phyloP scores from a whole-genome alignment of 2,329 filamentous ascomycete species.

The Ceratocystis huliohia region DNA sequence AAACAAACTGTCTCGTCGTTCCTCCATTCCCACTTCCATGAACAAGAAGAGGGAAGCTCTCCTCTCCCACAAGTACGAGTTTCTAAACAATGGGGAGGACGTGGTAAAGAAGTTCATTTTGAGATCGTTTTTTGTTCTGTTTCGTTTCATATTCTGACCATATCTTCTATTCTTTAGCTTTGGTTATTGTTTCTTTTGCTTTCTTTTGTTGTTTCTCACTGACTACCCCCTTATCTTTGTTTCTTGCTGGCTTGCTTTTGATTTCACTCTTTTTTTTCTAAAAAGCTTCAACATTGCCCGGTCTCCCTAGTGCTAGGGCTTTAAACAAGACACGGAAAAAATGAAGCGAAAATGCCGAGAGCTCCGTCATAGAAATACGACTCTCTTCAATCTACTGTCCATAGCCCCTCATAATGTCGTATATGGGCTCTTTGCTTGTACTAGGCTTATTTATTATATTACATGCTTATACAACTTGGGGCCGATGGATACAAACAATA shows the following conservation, averaged over 20 bases:
- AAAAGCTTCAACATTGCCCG: conserved; percentile 7
- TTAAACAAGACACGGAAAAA: conserved; percentile 26
- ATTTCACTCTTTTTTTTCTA: no score
- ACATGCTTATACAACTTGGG: neutral
- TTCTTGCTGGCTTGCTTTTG: conserved; percentile 7
- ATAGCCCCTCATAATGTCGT: neutral
- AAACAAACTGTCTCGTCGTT: conserved; percentile 1
- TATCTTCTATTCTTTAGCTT: conserved; percentile 3
- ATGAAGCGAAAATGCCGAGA: conserved; percentile 27
- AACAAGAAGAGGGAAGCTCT: neutral
- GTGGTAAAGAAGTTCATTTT: conserved; percentile 1
- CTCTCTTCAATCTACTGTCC: neutral
- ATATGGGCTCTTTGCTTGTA: neutral
- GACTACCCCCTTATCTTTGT: conserved; percentile 1
- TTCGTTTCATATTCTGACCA: conserved; percentile 5
- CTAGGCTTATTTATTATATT: neutral
- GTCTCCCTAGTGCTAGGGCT: conserved; percentile 19
- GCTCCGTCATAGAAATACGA: conserved; percentile 17
- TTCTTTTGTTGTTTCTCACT: conserved; percentile 10
- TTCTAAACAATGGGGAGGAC: neutral
- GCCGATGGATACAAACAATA: neutral
- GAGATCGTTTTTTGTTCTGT: conserved; percentile 5
- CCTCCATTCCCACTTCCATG: neutral
- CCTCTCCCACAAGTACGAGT: neutral
- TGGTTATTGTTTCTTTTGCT: conserved; percentile 5